phyloP scores from a whole-genome alignment of 257 asterid genomes.

The Nicotiana tomentosiformis region DNA sequence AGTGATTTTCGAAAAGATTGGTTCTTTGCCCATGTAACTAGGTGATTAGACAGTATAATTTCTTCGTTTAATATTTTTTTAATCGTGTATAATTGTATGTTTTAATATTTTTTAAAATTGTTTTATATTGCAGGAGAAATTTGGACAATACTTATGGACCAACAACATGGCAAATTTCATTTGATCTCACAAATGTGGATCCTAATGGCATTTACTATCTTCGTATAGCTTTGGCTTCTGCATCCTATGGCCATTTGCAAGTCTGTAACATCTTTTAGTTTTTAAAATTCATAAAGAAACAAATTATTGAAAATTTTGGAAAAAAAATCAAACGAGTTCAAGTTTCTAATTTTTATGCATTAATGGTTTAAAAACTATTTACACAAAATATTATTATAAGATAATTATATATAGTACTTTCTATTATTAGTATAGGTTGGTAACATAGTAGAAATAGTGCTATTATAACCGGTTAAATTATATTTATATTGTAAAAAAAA shows the following conservation, averaged over 20 bases:
- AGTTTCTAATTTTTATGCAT: neutral
- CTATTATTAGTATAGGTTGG: no score
- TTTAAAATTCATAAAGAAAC: neutral
- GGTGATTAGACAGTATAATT: neutral
- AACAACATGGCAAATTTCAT: slow-evolving; percentile 59
- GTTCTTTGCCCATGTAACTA: slow-evolving; percentile 37
- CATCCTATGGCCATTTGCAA: slow-evolving; percentile 42
- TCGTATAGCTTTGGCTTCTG: slow-evolving; percentile 68
- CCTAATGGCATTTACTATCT: slow-evolving; percentile 35
- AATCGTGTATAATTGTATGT: neutral
- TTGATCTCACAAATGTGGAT: slow-evolving; percentile 28
- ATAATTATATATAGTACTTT: no score
- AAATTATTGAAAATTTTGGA: neutral
- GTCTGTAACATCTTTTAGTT: slow-evolving; percentile 19
- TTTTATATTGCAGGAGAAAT: slow-evolving; percentile 30
- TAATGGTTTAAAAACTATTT: neutral
- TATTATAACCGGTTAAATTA: no score
- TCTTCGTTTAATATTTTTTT: neutral
- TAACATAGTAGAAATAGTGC: no score
- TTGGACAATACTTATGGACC: slow-evolving; percentile 17
- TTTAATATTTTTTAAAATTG: neutral
- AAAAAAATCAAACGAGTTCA: neutral
- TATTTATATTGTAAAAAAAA: no score
- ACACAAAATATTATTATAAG: neutral
- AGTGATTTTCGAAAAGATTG: slow-evolving; percentile 28